Evolutionary conservation across 2,329 filamentous ascomycete species (phyloP).

Genomic region (Chrysosphaeria jannelii): DNA sequence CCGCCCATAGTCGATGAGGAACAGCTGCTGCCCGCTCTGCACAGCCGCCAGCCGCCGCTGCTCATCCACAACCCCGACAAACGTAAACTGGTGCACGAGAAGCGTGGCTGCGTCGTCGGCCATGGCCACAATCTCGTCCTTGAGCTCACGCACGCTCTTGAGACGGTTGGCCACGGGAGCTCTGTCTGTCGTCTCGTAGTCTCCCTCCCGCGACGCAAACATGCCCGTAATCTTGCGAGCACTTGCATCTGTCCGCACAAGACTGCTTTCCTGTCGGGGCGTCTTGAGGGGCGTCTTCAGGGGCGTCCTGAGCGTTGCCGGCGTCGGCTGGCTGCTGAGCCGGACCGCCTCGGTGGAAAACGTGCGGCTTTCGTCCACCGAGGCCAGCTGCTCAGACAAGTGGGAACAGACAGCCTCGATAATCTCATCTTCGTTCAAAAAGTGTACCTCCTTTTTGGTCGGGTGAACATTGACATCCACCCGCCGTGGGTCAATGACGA

Average conservation of each 20-base stretch:
- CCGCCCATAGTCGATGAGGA: conserved; percentile 76
- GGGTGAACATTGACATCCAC: conserved; percentile 97
- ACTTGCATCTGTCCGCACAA: conserved; percentile 70
- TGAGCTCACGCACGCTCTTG: conserved; percentile 60
- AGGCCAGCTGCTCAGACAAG: conserved; percentile 47
- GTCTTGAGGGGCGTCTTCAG: conserved; percentile 19
- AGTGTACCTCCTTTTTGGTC: conserved; percentile 89
- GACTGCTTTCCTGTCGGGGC: conserved; percentile 63
- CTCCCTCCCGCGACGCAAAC: conserved; percentile 35
- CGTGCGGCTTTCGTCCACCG: conserved; percentile 75
- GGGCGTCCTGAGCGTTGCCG: conserved; percentile 4
- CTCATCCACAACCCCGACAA: conserved; percentile 79
- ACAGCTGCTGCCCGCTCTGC: conserved; percentile 75
- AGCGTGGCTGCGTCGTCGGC: conserved; percentile 73
- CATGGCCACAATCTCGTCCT: conserved; percentile 45
- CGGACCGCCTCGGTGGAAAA: conserved; percentile 47
- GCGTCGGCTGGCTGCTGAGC: conserved; percentile 4
- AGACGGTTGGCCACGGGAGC: conserved; percentile 42
- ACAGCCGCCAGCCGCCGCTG: conserved; percentile 67
- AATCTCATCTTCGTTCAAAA: conserved; percentile 91
- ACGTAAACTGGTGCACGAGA: conserved; percentile 63
- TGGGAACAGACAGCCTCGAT: conserved; percentile 59
- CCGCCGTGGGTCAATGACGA: conserved; percentile 72
- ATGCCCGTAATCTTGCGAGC: conserved; percentile 90
- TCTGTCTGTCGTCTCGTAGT: conserved; percentile 44